Conservation (phyloP, 805 yeast genomes). For the Ogataea angusta region DNA sequence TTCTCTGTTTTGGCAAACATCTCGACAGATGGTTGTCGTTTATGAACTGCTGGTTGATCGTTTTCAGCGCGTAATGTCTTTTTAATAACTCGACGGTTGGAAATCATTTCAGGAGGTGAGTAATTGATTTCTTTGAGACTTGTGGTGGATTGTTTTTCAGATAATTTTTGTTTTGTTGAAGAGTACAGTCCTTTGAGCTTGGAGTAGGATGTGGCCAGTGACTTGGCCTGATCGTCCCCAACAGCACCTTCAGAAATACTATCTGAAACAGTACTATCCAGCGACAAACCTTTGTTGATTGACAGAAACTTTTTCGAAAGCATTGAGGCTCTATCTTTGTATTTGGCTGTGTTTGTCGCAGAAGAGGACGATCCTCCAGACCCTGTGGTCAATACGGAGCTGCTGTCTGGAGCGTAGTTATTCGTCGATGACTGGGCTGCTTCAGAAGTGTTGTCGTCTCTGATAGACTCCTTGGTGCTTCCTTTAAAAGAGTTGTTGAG, state of each 20-base stretch:
- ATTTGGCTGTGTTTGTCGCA: slow-evolving; percentile 2
- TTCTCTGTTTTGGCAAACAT: slow-evolving; percentile 5
- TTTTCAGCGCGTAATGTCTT: slow-evolving; percentile 1
- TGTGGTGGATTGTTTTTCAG: slow-evolving; percentile 8
- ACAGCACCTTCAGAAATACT: background rate
- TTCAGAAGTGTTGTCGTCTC: background rate
- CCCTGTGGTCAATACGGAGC: slow-evolving; percentile 3
- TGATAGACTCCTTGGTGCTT: background rate
- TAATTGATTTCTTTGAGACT: slow-evolving; percentile 16
- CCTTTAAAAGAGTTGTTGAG: background rate
- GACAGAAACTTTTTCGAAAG: slow-evolving; percentile 10
- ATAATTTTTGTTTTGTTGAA: slow-evolving; percentile 37
- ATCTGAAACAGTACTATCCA: background rate
- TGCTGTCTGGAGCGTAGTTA: background rate
- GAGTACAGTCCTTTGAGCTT: slow-evolving; percentile 71
- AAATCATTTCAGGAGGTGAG: slow-evolving; percentile 65
- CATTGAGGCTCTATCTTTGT: slow-evolving; percentile 14
- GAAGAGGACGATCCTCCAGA: slow-evolving; percentile 8
- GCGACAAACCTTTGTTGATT: background rate
- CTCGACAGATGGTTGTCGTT: slow-evolving; percentile 9
- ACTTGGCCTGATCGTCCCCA: slow-evolving; percentile 7
- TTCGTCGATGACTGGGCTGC: too few species aligned
- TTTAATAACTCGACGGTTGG: slow-evolving; percentile 40
- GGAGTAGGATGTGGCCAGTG: slow-evolving; percentile 45
- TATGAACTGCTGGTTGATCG: background rate